phyloP scores from a whole-genome alignment of 2,329 filamentous ascomycete species.

The Cordyceps farinosa region DNA sequence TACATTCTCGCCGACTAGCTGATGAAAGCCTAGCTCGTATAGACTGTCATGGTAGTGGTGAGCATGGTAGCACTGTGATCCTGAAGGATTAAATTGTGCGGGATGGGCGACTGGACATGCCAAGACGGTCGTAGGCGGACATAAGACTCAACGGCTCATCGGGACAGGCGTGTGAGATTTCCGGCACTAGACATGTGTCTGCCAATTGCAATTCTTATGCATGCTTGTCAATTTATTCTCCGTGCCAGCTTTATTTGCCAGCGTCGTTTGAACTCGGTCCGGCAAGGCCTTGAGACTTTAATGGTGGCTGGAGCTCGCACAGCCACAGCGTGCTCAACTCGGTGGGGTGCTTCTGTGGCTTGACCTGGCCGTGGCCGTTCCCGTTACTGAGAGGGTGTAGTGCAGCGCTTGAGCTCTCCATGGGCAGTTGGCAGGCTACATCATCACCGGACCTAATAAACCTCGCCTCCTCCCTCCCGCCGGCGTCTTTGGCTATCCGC shows the following conservation, averaged over 20 bases:
- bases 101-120: not conserved
- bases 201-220: not conserved
- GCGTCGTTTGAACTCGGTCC: not conserved
- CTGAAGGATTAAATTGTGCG: constrained; percentile 1
- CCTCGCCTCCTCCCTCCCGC: constrained; percentile 23
- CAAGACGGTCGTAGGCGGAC: not conserved
- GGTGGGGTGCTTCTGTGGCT: constrained; percentile 13
- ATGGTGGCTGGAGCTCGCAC: constrained; percentile 5
- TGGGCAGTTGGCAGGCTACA: constrained; percentile 25
- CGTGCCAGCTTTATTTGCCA: not conserved
- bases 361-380: constrained; percentile 1
- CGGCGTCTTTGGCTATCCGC: constrained; percentile 5
- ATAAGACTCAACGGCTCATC: not conserved
- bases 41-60: not conserved
- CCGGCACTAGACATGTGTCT: not conserved
- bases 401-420: not conserved
- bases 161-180: not conserved
- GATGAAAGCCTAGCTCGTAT: not conserved
- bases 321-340: not conserved
- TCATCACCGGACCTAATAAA: constrained; percentile 26
- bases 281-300: not conserved
- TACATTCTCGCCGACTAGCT: not conserved
- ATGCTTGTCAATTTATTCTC: not conserved
- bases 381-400: not conserved
- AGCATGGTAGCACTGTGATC: constrained; percentile 1